Evolutionary conservation across 225 moss, liverwort and hornwort genomes (phyloP), one percentile per base, ranked within the genome.

Genomic region (Takakia lepidozioides): DNA sequence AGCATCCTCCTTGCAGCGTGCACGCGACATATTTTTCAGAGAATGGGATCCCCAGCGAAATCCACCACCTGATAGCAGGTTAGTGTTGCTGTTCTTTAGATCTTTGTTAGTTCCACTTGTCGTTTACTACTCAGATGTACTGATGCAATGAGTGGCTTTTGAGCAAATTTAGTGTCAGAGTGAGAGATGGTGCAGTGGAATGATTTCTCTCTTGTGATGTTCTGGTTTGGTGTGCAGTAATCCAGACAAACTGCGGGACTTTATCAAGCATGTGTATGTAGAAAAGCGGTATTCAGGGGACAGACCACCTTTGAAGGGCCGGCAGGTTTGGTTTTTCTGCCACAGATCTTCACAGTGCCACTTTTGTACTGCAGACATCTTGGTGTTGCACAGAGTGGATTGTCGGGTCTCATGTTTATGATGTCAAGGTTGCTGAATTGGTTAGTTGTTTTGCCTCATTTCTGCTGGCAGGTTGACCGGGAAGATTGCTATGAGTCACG

Each of bases 201-300:
- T 6, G 40, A 40, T 1, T 40, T n/a, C 11, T n/a, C 13, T 38
- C 40, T 40, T 16, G 40, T 40, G 38, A 24, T 5, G 3, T 22
- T 3, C 16, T 8, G 5, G 22, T 4, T 14, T 43, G 16, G 21
- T 50, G 1, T 50, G 41, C 78, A 91, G 91, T 68, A 87, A 62
- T 55, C 65, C 75, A 38, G 83, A 91, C 20, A 87, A 68, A 53
- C 59, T 98, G 65, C 87, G 95, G 32, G 91, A 98, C 7, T 98
- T 91, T 44, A 87, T 98, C 24, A 85, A 78, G 66, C 61, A 75
- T 49, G 91, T 91, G 16, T 98, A 98, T 52, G 91, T 80, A 68
- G 87, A 98, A 26, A 75, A 67, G 48, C 82, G 87, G 18, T 98
- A 73, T 46, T 20, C 75, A 23, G 91, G 87, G 60, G 91, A 91